Evolutionary conservation across 495 filamentous ascomycete species (phyloP), one percentile per base, ranked within the genome.

Genomic region (Hyaloscypha bicolor): DNA sequence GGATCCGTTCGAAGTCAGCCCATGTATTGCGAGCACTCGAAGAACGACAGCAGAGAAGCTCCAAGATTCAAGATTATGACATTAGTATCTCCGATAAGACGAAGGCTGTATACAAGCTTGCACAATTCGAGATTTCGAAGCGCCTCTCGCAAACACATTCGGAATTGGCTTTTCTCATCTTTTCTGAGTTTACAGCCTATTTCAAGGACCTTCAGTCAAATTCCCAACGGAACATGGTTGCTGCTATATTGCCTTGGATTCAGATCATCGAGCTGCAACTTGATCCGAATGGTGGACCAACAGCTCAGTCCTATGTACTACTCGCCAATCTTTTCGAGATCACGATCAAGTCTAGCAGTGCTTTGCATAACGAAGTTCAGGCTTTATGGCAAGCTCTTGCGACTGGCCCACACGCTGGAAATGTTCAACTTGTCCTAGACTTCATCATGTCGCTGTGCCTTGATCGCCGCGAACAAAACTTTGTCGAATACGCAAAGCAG

Each of bases 71-170:
- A 73, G 96, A 98, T 75, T 96, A 97, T 59, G 96, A 99, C 72
- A 97, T 99, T 71, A 97, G 94, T 75, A 94, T 99, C 55, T 94
- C 95, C 2, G 96, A 99, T 78, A 97, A 97, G 79, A 99, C 95
- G 0, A 97, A 94, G 65, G 95, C 95, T 1, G 94, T 99, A 2
- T 98, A 97, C 77, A 98, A 97, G 77, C 84, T 94, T 21, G 95
- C 95, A 4, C 96, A 98, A 71, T 98, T 97, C 69, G 95, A 98
- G 72, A 94, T 94, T 9, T 98, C 96, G 0, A 93, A 93, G 69
- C 80, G 92, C 55, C 82, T 98, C n/a, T 90, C 95, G 4, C 91
- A 90, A 71, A 90, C 94, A 66, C 92, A 98, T 75, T 84, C 90
- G 0, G 92, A 97, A 67, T 79, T 96, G 57, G 94, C 96, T 1